Percentiles rank a stretch among this genome's conserved stretches.
Evolutionary conservation across 1,139 yeast species (phyloP).

Genomic region (Zygoascus hellenicus): DNA sequence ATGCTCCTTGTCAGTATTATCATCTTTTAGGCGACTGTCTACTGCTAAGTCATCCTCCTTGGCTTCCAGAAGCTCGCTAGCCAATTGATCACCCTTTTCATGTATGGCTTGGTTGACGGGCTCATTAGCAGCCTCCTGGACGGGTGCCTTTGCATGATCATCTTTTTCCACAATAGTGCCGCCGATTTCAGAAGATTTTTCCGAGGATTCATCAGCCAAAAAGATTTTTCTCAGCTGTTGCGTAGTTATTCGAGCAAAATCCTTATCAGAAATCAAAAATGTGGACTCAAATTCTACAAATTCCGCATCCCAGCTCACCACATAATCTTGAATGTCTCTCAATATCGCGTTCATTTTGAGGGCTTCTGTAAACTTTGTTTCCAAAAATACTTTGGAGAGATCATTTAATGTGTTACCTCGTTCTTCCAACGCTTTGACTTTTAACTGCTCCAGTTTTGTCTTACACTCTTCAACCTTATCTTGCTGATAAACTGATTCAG

Average conservation of each 20-base stretch:
- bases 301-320: slow-evolving; percentile 83
- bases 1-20: too few species aligned
- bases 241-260: slow-evolving; percentile 85
- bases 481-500: slow-evolving; percentile 59
- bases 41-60: too few species aligned
- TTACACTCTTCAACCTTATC: slow-evolving; percentile 71
- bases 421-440: slow-evolving; percentile 49
- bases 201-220: slow-evolving; percentile 26
- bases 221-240: slow-evolving; percentile 77
- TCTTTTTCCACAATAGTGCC: slow-evolving; percentile 3
- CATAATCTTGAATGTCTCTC: slow-evolving; percentile 70
- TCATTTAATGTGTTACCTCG: slow-evolving; percentile 40
- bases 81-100: too few species aligned
- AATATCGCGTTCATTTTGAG: slow-evolving; percentile 64
- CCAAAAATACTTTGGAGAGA: slow-evolving; percentile 49
- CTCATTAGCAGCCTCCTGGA: background rate
- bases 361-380: slow-evolving; percentile 59
- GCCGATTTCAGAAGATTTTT: background rate
- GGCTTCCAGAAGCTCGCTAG: too few species aligned
- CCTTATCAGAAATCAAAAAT: slow-evolving; percentile 87
- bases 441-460: slow-evolving; percentile 52
- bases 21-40: too few species aligned
- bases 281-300: slow-evolving; percentile 75
- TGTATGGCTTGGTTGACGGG: too few species aligned
- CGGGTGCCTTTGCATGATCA: background rate